Evolutionary conservation across 139 green algal species (phyloP), one percentile per base, ranked within the genome.

Genomic region (Chlorella sp.): DNA sequence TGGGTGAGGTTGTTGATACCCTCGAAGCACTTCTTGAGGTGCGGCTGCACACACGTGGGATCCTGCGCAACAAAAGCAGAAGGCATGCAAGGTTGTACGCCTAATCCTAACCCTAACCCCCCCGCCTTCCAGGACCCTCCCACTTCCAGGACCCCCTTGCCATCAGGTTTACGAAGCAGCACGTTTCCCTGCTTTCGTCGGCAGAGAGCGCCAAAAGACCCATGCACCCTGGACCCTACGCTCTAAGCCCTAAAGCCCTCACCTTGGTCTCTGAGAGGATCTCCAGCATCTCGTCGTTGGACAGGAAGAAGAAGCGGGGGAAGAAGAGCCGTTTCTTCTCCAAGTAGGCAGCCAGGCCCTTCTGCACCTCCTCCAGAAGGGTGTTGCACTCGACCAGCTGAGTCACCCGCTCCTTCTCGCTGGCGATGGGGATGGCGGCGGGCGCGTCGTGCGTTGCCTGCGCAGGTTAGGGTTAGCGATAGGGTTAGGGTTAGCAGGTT

Each of bases 261-360:
- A 70, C 64, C 67, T 72, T 72, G 30, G 88, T 93, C 74, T 93
- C 86, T 2, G 72, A 85, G 64, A 93, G 79, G 68, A 94, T 94
- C 77, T 94, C 87, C 62, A 94, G 83, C 88, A 94, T 92, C 79
- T 94, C 89, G 63, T 94, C 89, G 72, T 94, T 94, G 32, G 86
- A 92, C 42, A 94, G 71, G 81, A 94, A 94, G 82, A 93, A 94
- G 85, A 94, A 94, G n/a, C 89, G 73, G 0, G 89, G 86, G 76
- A 94, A 94, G 62, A 88, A 87, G 32, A 94, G 84, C 4, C 89
- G 62, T 74, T 94, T 94, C 62, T 90, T 81, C 83, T 96, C 90
- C 70, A 96, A 75, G 76, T 96, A 96, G 20, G 88, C 83, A 5
- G 88, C 89, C 62, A 96, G 78, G n/a, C 90, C 88, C 80, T 88